Percentiles rank a stretch among this genome's conserved stretches.
These are phyloP conservation scores for Mycena capillaripes DNA, from an alignment of 768 basidiomycete genomes.

Conservation along the genomic window DNA sequence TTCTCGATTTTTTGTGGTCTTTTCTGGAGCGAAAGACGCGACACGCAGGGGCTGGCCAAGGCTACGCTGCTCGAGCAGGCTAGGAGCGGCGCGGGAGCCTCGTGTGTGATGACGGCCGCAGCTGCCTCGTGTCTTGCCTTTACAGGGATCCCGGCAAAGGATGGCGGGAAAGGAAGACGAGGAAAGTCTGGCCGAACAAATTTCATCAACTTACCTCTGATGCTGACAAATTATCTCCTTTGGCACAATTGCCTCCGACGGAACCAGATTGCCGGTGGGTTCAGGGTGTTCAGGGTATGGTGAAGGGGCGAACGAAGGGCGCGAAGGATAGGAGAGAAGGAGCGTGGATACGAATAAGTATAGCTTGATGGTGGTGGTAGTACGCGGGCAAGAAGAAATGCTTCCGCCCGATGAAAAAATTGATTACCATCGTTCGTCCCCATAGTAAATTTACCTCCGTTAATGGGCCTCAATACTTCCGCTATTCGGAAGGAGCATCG, in stretches of 20 bases:
- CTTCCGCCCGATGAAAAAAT: not conserved
- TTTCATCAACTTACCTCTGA: constrained; percentile 12
- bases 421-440: not conserved
- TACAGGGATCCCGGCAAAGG: constrained; percentile 48
- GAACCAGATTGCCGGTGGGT: too few species aligned
- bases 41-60: constrained; percentile 37
- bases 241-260: not conserved
- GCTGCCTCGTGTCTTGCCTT: constrained; percentile 66
- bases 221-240: constrained; percentile 23
- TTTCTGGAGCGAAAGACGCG: constrained; percentile 39
- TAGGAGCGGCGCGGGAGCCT: constrained; percentile 60
- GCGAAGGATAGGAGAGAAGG: not conserved
- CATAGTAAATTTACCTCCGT: constrained; percentile 28
- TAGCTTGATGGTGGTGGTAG: constrained; percentile 10
- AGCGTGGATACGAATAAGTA: constrained; percentile 13
- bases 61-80: constrained; percentile 38
- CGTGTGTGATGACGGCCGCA: constrained; percentile 57
- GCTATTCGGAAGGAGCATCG: too few species aligned
- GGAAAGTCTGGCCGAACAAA: constrained; percentile 13
- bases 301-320: not conserved
- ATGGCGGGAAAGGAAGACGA: constrained; percentile 35
- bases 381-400: constrained; percentile 8
- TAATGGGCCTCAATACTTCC: too few species aligned
- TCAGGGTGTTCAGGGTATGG: too few species aligned
- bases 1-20: constrained; percentile 39